A percentile compares a stretch with the other conserved stretches of the same genome.
Evolutionary conservation across 345 rosid genomes (phyloP).

Genomic region (Lumnitzera racemosa): DNA sequence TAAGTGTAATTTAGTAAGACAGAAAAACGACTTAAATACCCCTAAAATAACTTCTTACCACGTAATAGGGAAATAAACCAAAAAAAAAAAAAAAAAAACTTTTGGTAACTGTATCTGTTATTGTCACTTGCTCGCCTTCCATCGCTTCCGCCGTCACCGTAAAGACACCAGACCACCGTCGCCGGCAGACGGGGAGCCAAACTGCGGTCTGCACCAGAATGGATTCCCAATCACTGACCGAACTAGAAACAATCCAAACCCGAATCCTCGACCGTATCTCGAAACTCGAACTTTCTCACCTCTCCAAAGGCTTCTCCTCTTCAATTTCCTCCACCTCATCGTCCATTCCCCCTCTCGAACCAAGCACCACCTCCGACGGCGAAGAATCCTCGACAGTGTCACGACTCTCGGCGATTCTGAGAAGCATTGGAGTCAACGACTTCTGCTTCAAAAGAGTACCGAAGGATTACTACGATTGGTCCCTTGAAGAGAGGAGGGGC

Average conservation of each 20-base stretch:
- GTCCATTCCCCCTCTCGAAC: slow-evolving; percentile 5
- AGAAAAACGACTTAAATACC: too few species aligned
- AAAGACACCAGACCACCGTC: background rate
- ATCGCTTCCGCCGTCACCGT: too few species aligned
- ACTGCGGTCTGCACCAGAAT: slow-evolving; percentile 1
- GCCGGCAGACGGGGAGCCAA: background rate
- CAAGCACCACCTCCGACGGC: background rate
- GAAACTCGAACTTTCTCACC: slow-evolving; percentile 29
- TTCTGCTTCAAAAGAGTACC: slow-evolving; percentile 61
- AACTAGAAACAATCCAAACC: slow-evolving; percentile 54
- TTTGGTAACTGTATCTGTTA: too few species aligned
- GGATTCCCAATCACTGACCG: slow-evolving; percentile 40
- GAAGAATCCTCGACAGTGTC: slow-evolving; percentile 28
- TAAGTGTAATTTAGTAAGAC: too few species aligned
- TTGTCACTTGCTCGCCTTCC: too few species aligned
- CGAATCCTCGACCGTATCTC: slow-evolving; percentile 49
- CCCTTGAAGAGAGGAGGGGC: slow-evolving; percentile 66
- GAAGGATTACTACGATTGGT: slow-evolving; percentile 64
- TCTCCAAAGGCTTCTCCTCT: slow-evolving; percentile 14
- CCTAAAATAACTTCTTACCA: too few species aligned
- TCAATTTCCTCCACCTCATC: slow-evolving; percentile 16
- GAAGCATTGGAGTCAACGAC: slow-evolving; percentile 40
- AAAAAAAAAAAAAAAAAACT: too few species aligned
- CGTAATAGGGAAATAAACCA: too few species aligned
- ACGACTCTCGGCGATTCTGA: slow-evolving; percentile 62